phyloP scores from a whole-genome alignment of 441 rosid genomes.

The Arabidopsis lyrata region DNA sequence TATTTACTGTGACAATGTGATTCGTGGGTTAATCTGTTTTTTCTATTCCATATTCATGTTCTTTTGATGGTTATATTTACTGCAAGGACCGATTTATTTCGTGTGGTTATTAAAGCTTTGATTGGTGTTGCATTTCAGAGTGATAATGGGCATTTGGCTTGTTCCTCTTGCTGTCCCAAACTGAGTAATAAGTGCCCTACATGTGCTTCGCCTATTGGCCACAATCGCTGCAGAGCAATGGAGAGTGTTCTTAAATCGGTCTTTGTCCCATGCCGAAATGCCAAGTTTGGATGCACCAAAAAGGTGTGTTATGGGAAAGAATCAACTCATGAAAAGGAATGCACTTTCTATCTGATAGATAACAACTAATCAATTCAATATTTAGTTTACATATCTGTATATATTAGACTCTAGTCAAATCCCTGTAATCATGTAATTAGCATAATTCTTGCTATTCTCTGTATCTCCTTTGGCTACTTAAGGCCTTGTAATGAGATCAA shows the following conservation, averaged over 20 bases:
- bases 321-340: conserved; percentile 46
- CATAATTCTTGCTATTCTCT: too few relatives aligned
- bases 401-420: too few relatives aligned
- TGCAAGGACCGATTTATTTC: not conserved
- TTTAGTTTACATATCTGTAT: too few relatives aligned
- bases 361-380: too few relatives aligned
- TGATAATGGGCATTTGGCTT: conserved; percentile 21
- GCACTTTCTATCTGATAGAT: not conserved
- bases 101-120: not conserved
- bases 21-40: not conserved
- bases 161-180: conserved; percentile 56
- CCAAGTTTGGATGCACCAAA: conserved; percentile 52
- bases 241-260: conserved; percentile 67
- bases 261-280: conserved; percentile 51
- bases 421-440: too few relatives aligned
- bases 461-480: too few relatives aligned
- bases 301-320: conserved; percentile 42
- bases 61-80: not conserved
- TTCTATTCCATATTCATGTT: not conserved
- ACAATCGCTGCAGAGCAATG: conserved; percentile 61
- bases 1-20: not conserved
- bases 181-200: conserved; percentile 54
- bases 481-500: too few relatives aligned
- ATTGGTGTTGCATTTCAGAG: not conserved
- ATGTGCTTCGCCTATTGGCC: conserved; percentile 58